Evolutionary conservation across 768 basidiomycete genomes (phyloP).

Genomic region (Asterophora parasitica): DNA sequence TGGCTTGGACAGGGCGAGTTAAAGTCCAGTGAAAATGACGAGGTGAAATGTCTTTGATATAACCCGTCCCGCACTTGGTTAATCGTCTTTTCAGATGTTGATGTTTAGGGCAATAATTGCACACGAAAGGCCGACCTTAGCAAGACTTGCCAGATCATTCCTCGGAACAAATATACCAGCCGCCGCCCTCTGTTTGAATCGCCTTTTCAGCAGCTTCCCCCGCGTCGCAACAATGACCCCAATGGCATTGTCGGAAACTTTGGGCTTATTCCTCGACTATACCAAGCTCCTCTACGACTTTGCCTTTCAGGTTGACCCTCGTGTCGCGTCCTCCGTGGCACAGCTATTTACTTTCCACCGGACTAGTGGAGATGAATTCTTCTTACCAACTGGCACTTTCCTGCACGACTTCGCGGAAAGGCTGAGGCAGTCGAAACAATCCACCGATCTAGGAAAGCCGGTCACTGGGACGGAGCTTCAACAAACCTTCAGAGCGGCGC

Average conservation of each 20-base stretch:
- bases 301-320: slow-evolving; percentile 24
- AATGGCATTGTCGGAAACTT: slow-evolving; percentile 22
- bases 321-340: slow-evolving; percentile 17
- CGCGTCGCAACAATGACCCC: slow-evolving; percentile 20
- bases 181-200: slow-evolving; percentile 41
- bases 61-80: background rate
- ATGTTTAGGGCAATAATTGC: slow-evolving; percentile 19
- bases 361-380: slow-evolving; percentile 24
- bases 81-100: slow-evolving; percentile 3
- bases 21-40: slow-evolving; percentile 1
- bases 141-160: slow-evolving; percentile 29
- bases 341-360: slow-evolving; percentile 31
- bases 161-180: slow-evolving; percentile 20
- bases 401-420: slow-evolving; percentile 11
- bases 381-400: slow-evolving; percentile 23
- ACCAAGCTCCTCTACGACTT: slow-evolving; percentile 26
- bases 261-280: slow-evolving; percentile 33
- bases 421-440: slow-evolving; percentile 2
- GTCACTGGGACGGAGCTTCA: slow-evolving; percentile 20
- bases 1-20: slow-evolving; percentile 12
- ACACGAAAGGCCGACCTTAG: slow-evolving; percentile 23
- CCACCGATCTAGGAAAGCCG: background rate
- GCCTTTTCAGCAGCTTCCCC: slow-evolving; percentile 28
- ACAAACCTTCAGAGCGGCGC: slow-evolving; percentile 15
- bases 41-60: background rate